phyloP scores from a whole-genome alignment of 1,284 basidiomycete species.

The Trametes sp. region DNA sequence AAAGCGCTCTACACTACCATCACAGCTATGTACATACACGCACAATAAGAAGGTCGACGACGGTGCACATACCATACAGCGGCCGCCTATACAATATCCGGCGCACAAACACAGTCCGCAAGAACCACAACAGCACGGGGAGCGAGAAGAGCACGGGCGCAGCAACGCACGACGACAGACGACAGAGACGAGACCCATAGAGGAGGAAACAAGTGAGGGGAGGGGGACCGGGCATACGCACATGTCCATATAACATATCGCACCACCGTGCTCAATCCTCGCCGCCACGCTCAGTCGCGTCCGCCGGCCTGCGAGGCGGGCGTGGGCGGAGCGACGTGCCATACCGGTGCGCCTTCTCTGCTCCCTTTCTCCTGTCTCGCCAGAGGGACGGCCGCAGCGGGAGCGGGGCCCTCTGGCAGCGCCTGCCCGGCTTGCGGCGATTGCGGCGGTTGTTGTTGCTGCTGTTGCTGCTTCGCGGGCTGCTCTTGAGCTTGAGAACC shows the following conservation, averaged over 20 bases:
- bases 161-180: neutral
- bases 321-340: conserved; percentile 44
- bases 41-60: conserved; percentile 29
- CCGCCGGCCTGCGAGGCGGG: conserved; percentile 25
- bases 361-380: conserved; percentile 38
- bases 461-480: conserved; percentile 18
- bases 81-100: conserved; percentile 30
- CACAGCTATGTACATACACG: conserved; percentile 31
- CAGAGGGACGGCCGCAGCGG: conserved; percentile 41
- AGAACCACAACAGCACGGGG: conserved; percentile 8
- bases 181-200: neutral
- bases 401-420: conserved; percentile 6
- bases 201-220: neutral
- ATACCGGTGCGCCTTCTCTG: conserved; percentile 41
- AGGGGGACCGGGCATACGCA: conserved; percentile 20
- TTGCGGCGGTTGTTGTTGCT: conserved; percentile 20
- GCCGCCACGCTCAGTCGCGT: conserved; percentile 30
- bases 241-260: conserved; percentile 16
- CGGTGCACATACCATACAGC: neutral
- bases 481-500: conserved; percentile 17
- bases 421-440: conserved; percentile 17
- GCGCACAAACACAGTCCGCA: conserved; percentile 25
- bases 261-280: conserved; percentile 1
- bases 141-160: conserved; percentile 1
- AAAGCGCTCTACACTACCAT: conserved; percentile 33